Evolutionary conservation across 2,329 filamentous ascomycete species (phyloP).

Genomic region (Pyricularia pennisetigena): DNA sequence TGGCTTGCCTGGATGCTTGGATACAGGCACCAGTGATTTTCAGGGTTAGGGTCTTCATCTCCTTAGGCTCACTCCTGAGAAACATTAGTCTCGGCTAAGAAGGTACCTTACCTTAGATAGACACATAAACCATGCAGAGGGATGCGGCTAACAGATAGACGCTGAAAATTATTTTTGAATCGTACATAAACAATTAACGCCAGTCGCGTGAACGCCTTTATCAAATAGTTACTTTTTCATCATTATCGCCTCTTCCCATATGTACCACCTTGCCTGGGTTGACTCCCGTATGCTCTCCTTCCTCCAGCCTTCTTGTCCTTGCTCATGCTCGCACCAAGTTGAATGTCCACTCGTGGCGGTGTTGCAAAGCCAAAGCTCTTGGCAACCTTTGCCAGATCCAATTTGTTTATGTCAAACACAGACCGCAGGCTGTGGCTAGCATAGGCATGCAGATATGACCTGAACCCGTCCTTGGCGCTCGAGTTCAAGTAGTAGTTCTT

Average conservation of each 20-base stretch:
- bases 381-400: constrained; percentile 75
- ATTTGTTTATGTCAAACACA: constrained; percentile 76
- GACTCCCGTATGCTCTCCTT: constrained; percentile 66
- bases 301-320: constrained; percentile 58
- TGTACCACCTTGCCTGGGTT: constrained; percentile 47
- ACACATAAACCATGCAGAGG: not conserved
- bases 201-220: not conserved
- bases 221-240: not conserved
- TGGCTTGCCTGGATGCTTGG: not conserved
- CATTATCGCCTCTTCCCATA: constrained; percentile 6
- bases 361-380: constrained; percentile 74
- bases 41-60: not conserved
- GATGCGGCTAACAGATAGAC: not conserved
- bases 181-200: not conserved
- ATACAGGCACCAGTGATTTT: not conserved
- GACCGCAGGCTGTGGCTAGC: constrained; percentile 73
- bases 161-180: not conserved
- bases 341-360: constrained; percentile 71
- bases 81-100: not conserved
- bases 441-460: constrained; percentile 90
- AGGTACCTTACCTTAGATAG: too few relatives aligned
- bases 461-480: constrained; percentile 67
- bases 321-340: constrained; percentile 66
- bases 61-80: too few relatives aligned
- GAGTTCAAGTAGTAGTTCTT: constrained; percentile 98